These are phyloP conservation scores for Haplosporangium sp. DNA, from an alignment of 371 early-diverging fungal species.

Conservation along the genomic window DNA sequence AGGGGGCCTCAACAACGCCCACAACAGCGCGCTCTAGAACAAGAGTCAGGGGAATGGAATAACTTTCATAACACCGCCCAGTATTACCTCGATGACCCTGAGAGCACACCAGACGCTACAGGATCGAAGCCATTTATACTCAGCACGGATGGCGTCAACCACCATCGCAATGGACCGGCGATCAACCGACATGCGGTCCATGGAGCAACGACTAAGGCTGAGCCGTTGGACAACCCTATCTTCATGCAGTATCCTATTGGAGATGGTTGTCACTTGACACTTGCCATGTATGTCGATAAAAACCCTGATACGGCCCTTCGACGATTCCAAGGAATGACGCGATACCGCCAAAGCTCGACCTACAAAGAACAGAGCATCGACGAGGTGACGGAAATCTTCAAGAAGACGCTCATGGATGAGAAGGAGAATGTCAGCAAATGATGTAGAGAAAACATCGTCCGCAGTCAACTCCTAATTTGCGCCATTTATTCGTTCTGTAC, in stretches of 20 bases:
- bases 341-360: constrained; percentile 14
- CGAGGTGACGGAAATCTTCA: constrained; percentile 17
- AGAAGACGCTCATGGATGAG: constrained; percentile 19
- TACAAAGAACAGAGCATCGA: constrained; percentile 14
- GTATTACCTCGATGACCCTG: no score
- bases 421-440: constrained; percentile 4
- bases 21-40: no score
- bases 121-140: no score
- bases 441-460: background rate
- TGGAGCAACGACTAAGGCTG: background rate
- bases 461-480: background rate
- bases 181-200: background rate
- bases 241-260: constrained; percentile 42
- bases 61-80: no score
- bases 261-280: constrained; percentile 28
- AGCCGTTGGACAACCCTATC: constrained; percentile 16
- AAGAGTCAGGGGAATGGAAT: no score
- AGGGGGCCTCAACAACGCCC: no score
- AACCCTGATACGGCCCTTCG: constrained; percentile 15
- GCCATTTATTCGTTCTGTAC: background rate
- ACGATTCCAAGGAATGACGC: constrained; percentile 16
- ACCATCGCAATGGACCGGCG: no score
- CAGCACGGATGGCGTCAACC: no score
- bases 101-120: no score
- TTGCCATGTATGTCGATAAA: constrained; percentile 40